Conservation (phyloP, 2,329 filamentous ascomycete species). For the Cladobotryum mycophilum region DNA sequence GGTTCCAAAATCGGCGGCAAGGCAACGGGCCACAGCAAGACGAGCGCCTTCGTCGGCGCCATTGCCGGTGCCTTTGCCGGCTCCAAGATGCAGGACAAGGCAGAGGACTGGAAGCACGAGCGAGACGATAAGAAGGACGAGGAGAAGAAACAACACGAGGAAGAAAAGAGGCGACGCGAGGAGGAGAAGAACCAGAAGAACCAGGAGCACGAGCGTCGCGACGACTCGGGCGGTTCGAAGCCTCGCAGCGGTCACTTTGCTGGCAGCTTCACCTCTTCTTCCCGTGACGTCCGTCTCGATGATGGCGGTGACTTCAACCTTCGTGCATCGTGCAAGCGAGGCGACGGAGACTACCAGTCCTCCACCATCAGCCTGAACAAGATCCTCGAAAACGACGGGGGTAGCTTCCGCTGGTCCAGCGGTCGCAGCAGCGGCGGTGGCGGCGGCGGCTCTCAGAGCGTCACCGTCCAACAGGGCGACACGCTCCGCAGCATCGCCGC, state of each 20-base stretch:
- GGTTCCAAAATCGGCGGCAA: slow-evolving; percentile 33
- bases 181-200: slow-evolving; percentile 9
- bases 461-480: slow-evolving; percentile 36
- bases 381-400: slow-evolving; percentile 29
- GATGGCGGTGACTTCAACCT: slow-evolving; percentile 28
- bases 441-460: slow-evolving; percentile 17
- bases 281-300: slow-evolving; percentile 30
- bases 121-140: slow-evolving; percentile 34
- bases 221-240: slow-evolving; percentile 10
- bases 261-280: slow-evolving; percentile 30
- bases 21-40: slow-evolving; percentile 20
- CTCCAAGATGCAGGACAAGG: slow-evolving; percentile 35
- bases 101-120: slow-evolving; percentile 33
- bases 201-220: slow-evolving; percentile 13
- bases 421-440: slow-evolving; percentile 14
- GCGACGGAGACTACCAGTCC: slow-evolving; percentile 27
- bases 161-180: slow-evolving; percentile 10
- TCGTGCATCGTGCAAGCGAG: slow-evolving; percentile 26
- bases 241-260: slow-evolving; percentile 19
- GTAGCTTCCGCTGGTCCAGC: slow-evolving; percentile 31
- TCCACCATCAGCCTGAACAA: slow-evolving; percentile 31
- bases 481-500: slow-evolving; percentile 34
- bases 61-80: slow-evolving; percentile 36
- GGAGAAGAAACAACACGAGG: slow-evolving; percentile 18
- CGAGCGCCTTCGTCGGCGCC: slow-evolving; percentile 32